Percentiles rank a stretch among this genome's conserved stretches.
phyloP scores from a whole-genome alignment of 83 land plant species.

The Isoetes engelmannii region DNA sequence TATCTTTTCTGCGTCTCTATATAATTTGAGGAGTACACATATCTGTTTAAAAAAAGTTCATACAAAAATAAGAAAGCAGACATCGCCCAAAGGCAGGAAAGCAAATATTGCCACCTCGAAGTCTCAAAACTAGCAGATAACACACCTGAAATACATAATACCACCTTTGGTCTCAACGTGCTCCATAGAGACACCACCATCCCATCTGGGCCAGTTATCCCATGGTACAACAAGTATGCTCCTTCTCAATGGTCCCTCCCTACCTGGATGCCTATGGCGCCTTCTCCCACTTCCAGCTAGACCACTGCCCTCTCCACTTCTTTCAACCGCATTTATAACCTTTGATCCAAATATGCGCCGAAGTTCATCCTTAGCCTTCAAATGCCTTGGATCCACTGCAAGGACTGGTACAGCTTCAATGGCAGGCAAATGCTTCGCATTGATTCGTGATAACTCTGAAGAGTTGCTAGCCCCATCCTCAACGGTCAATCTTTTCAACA shows the following conservation, averaged over 20 bases:
- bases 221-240: conserved; percentile 25
- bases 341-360: conserved; percentile 39
- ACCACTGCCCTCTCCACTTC: conserved; percentile 15
- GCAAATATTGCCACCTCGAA: too few species aligned
- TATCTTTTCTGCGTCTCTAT: conserved; percentile 63
- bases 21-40: conserved; percentile 62
- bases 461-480: background rate
- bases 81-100: background rate
- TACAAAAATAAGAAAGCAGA: background rate
- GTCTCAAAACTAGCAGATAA: background rate
- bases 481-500: conserved; percentile 14
- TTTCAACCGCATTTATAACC: conserved; percentile 34
- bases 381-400: conserved; percentile 29
- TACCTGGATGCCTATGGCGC: conserved; percentile 17
- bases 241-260: conserved; percentile 17
- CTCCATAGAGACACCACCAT: conserved; percentile 43
- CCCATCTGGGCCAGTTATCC: conserved; percentile 35
- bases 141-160: conserved; percentile 32
- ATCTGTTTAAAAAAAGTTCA: conserved; percentile 35
- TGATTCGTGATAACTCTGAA: background rate
- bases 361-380: conserved; percentile 38
- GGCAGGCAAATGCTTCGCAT: background rate
- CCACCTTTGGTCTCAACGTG: conserved; percentile 27
- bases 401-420: conserved; percentile 3
- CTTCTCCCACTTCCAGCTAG: conserved; percentile 3